phyloP scores from a whole-genome alignment of 2,329 filamentous ascomycete genomes.

The Colletotrichum echinochloae region DNA sequence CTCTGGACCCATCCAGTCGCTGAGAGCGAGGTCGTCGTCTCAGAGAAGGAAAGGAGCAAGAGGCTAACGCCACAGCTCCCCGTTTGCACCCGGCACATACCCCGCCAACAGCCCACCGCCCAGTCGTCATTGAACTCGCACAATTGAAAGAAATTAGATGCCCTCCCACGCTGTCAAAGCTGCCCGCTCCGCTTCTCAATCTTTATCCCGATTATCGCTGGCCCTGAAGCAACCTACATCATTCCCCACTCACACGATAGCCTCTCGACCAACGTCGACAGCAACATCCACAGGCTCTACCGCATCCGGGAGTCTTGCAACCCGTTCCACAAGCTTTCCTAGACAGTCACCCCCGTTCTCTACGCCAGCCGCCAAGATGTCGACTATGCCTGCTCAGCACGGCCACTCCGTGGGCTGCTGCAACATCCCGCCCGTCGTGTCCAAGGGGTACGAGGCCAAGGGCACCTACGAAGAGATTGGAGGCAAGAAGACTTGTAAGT shows the following conservation, averaged over 20 bases:
- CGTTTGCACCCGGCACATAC: neutral
- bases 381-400: constrained; percentile 62
- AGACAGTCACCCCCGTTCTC: neutral
- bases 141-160: constrained; percentile 16
- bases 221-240: constrained; percentile 13
- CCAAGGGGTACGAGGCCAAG: constrained; percentile 65
- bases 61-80: constrained; percentile 2
- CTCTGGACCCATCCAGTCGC: constrained; percentile 12
- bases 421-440: constrained; percentile 69
- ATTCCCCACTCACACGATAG: neutral
- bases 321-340: neutral
- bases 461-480: constrained; percentile 68
- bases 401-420: constrained; percentile 70
- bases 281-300: constrained; percentile 8
- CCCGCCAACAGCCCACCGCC: neutral
- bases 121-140: constrained; percentile 13
- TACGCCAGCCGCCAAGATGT: constrained; percentile 52
- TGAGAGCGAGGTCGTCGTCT: constrained; percentile 2
- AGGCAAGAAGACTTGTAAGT: constrained; percentile 64
- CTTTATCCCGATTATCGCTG: constrained; percentile 14
- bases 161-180: constrained; percentile 22
- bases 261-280: constrained; percentile 18
- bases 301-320: constrained; percentile 8
- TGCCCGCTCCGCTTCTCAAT: constrained; percentile 29
- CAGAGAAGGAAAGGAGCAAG: constrained; percentile 3